phyloP scores from a whole-genome alignment of 2,329 filamentous ascomycete species.

The Myrmaecium sp. region DNA sequence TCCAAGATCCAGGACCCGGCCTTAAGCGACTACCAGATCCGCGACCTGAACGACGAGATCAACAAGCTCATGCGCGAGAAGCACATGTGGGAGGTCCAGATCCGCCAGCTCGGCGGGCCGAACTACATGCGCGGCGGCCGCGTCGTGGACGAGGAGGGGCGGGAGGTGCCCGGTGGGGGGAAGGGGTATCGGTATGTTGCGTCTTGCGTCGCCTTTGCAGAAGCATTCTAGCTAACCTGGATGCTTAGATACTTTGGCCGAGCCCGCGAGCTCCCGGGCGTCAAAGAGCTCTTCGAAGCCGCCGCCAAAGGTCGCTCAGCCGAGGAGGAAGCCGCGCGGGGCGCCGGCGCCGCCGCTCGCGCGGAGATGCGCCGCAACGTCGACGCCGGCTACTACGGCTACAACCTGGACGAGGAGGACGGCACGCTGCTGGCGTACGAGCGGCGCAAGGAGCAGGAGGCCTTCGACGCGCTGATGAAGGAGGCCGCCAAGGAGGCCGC shows the following conservation, averaged over 20 bases:
- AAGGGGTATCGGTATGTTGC: constrained; percentile 59
- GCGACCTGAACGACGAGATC: constrained; percentile 97
- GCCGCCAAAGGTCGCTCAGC: constrained; percentile 27
- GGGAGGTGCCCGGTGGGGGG: constrained; percentile 46
- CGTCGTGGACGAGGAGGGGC: constrained; percentile 38
- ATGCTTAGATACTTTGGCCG: constrained; percentile 58
- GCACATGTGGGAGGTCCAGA: constrained; percentile 97
- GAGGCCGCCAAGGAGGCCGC: constrained; percentile 38
- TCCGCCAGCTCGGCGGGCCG: constrained; percentile 84
- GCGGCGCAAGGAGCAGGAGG: constrained; percentile 65
- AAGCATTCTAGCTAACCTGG: background rate
- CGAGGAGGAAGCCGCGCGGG: constrained; percentile 40
- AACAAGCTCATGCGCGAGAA: constrained; percentile 99
- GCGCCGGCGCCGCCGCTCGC: constrained; percentile 48
- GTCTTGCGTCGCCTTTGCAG: background rate
- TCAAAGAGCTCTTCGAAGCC: constrained; percentile 89
- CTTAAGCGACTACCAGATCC: constrained; percentile 91
- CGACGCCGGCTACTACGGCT: constrained; percentile 91
- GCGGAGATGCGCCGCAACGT: constrained; percentile 59
- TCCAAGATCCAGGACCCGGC: constrained; percentile 83
- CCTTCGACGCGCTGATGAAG: constrained; percentile 48
- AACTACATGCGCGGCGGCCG: constrained; percentile 74
- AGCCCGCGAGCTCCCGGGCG: constrained; percentile 76
- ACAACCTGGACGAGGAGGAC: constrained; percentile 83
- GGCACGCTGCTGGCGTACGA: constrained; percentile 68